Conservation (phyloP, 345 rosid species). For the Acer negundo region DNA sequence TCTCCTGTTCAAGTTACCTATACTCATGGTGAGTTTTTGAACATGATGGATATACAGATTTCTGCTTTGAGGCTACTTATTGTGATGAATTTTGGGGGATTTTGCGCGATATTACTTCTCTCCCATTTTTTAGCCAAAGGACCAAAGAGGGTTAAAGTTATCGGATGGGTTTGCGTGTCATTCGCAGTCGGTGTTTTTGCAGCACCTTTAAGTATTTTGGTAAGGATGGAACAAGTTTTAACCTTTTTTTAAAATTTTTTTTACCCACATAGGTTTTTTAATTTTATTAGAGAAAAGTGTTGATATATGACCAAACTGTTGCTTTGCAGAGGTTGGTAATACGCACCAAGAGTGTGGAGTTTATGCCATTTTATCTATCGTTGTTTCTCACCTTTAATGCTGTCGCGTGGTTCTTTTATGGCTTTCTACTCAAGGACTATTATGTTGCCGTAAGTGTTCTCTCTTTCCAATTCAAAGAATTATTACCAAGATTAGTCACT, state of each 20-base stretch:
- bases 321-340: slow-evolving; percentile 37
- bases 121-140: slow-evolving; percentile 31
- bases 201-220: slow-evolving; percentile 40
- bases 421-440: slow-evolving; percentile 31
- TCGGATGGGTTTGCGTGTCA: slow-evolving; percentile 36
- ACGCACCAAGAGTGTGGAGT: slow-evolving; percentile 45
- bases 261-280: neutral
- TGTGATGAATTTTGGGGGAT: slow-evolving; percentile 34
- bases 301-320: neutral
- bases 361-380: slow-evolving; percentile 42
- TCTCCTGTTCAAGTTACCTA: neutral
- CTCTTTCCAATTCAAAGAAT: neutral
- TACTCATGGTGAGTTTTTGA: too few relatives aligned
- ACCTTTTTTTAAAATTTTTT: neutral
- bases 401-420: slow-evolving; percentile 37
- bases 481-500: neutral
- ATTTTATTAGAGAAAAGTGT: neutral
- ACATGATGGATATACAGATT: slow-evolving; percentile 20
- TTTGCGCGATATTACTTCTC: slow-evolving; percentile 22
- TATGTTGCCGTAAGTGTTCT: slow-evolving; percentile 39
- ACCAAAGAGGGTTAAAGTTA: slow-evolving; percentile 20
- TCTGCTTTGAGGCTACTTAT: slow-evolving; percentile 28
- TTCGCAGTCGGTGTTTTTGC: slow-evolving; percentile 35
- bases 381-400: slow-evolving; percentile 37
- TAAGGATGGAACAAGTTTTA: slow-evolving; percentile 6